Conservation (phyloP, 805 yeast genomes). For the Candida multigemmis region DNA sequence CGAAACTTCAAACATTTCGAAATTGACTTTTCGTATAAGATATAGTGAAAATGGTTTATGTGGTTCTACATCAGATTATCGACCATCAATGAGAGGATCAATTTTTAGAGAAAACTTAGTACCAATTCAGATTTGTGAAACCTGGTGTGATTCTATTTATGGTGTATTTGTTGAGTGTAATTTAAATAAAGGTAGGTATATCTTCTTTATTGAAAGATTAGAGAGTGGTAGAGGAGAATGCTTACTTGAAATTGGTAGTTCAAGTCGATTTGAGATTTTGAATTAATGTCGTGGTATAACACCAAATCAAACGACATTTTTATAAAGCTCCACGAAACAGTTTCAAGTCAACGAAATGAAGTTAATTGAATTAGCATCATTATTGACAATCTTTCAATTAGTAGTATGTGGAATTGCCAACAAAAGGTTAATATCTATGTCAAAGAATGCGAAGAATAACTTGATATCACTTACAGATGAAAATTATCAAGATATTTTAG, state of each 20-base stretch:
- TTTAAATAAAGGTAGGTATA: conserved; percentile 17
- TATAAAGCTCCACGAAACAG: not conserved
- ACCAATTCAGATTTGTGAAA: conserved; percentile 24
- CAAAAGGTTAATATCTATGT: conserved; percentile 10
- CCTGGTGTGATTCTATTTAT: conserved; percentile 33
- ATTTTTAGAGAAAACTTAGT: conserved; percentile 21
- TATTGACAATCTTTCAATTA: conserved; percentile 1
- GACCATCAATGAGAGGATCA: conserved; percentile 40
- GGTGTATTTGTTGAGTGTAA: conserved; percentile 32
- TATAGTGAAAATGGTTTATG: too few relatives aligned
- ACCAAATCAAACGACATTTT: not conserved
- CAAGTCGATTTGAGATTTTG: conserved; percentile 5
- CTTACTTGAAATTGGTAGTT: conserved; percentile 27
- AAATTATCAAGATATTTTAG: conserved; percentile 47
- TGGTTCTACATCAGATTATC: conserved; percentile 23
- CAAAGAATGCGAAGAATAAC: conserved; percentile 9
- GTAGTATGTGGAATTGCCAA: conserved; percentile 10
- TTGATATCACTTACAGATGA: conserved; percentile 40
- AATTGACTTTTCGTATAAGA: conserved; percentile 15
- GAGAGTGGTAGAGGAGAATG: conserved; percentile 36
- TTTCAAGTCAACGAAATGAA: too few relatives aligned
- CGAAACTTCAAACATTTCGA: conserved; percentile 9
- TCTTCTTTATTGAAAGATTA: conserved; percentile 39
- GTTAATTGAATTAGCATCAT: too few relatives aligned
- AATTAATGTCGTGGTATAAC: conserved; percentile 1